Evolutionary conservation across 345 rosid genomes (phyloP).

Genomic region (Syzygium oleosum): DNA sequence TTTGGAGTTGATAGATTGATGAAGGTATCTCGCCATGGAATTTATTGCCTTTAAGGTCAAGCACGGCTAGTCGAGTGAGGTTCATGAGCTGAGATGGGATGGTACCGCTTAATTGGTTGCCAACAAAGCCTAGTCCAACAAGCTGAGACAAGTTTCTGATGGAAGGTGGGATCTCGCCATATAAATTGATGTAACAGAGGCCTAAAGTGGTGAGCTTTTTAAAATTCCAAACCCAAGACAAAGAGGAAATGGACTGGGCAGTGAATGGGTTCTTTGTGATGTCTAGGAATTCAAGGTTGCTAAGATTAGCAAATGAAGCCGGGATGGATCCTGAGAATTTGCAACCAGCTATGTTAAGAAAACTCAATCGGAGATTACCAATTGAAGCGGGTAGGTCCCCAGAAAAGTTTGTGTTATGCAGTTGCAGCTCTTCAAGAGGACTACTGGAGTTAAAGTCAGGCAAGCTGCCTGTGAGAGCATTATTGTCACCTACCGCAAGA

Average conservation of each 20-base stretch:
- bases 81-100: constrained; percentile 1
- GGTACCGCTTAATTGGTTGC: background rate
- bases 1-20: constrained; percentile 1
- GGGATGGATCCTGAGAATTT: constrained; percentile 7
- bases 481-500: background rate
- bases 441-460: background rate
- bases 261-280: background rate
- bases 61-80: accelerated
- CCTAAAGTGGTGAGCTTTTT: background rate
- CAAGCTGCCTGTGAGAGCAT: background rate
- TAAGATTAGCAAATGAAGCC: constrained; percentile 11
- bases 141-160: background rate
- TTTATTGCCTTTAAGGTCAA: background rate
- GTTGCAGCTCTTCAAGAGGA: background rate
- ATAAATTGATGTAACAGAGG: accelerated
- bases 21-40: constrained; percentile 9
- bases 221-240: background rate
- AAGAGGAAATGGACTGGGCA: background rate
- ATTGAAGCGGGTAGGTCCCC: background rate
- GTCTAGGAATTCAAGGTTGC: background rate
- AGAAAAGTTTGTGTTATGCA: background rate
- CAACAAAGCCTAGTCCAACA: accelerated
- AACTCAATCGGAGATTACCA: background rate
- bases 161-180: background rate
- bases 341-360: background rate